A percentile compares a stretch with the other conserved stretches of the same genome.
phyloP scores from a whole-genome alignment of 805 yeast genomes.

The Hanseniaspora singularis region DNA sequence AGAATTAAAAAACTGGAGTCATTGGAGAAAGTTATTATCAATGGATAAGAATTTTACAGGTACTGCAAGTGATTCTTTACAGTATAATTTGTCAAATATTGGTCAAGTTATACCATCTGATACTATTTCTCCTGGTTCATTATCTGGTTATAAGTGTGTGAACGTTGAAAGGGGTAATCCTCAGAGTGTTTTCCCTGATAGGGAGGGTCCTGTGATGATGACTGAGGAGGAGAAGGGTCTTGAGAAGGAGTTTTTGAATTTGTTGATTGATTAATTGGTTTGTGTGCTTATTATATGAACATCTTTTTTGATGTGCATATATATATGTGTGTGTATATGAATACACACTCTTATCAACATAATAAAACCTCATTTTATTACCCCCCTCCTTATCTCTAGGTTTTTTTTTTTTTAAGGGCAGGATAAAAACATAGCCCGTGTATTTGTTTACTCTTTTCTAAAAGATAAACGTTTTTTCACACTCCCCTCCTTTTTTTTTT shows the following conservation, averaged over 20 bases:
- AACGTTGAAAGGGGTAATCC: not conserved
- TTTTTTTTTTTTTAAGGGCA: no score
- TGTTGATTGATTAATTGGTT: not conserved
- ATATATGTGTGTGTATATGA: no score
- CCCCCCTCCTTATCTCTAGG: no score
- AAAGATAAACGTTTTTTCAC: no score
- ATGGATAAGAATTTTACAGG: not conserved
- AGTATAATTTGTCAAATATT: not conserved
- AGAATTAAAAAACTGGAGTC: not conserved
- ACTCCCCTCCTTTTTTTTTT: no score
- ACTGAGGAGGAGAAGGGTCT: conserved; percentile 1
- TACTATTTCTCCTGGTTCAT: not conserved
- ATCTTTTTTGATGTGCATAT: no score
- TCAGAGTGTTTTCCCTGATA: not conserved
- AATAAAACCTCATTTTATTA: no score
- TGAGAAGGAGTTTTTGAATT: not conserved
- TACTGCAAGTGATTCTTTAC: not conserved
- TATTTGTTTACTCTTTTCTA: no score
- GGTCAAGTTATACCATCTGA: no score
- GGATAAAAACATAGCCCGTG: no score
- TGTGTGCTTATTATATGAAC: no score
- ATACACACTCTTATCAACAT: no score
- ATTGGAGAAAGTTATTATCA: not conserved
- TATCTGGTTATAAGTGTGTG: not conserved
- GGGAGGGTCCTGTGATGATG: not conserved